A percentile compares a stretch with the other conserved stretches of the same genome.
Conservation (phyloP, 2,329 filamentous ascomycete species). For the Ophiostoma novo-ulmi region DNA sequence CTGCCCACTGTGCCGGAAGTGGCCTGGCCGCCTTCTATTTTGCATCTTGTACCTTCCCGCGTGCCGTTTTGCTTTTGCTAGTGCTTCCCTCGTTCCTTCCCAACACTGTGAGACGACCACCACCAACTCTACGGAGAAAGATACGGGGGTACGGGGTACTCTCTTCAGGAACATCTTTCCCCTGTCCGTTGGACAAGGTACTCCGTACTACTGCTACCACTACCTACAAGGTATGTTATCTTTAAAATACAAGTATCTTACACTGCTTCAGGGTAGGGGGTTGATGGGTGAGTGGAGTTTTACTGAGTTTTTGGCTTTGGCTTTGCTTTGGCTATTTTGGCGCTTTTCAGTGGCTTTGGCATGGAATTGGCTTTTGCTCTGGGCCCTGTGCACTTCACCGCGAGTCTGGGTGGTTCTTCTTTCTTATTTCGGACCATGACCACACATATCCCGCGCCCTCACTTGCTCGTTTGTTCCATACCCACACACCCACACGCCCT, state of each 20-base stretch:
- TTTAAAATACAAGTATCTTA: neutral
- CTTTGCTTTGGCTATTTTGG: slow-evolving; percentile 17
- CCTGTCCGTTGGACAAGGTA: slow-evolving; percentile 27
- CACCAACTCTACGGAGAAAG: neutral
- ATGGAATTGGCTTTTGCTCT: slow-evolving; percentile 8
- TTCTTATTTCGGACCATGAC: slow-evolving; percentile 24
- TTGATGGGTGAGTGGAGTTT: slow-evolving; percentile 22
- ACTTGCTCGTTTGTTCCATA: slow-evolving; percentile 20
- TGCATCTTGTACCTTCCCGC: neutral
- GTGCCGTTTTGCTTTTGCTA: neutral
- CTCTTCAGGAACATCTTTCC: slow-evolving; percentile 19
- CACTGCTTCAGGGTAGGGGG: slow-evolving; percentile 19
- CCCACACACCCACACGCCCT: slow-evolving; percentile 21
- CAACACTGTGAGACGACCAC: neutral
- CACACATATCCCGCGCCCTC: slow-evolving; percentile 28
- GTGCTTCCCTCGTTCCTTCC: slow-evolving; percentile 12
- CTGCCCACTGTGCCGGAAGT: neutral
- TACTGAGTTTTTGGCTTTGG: neutral
- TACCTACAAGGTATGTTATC: too few relatives aligned
- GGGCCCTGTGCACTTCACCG: slow-evolving; percentile 27
- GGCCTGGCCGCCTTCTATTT: neutral
- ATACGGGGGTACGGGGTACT: neutral
- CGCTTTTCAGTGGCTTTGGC: slow-evolving; percentile 13
- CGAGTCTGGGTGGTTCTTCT: slow-evolving; percentile 26
- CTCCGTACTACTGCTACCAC: neutral